Evolutionary conservation across 208 protist species (phyloP).

Genomic region (Acanthamoeba pearcei): DNA sequence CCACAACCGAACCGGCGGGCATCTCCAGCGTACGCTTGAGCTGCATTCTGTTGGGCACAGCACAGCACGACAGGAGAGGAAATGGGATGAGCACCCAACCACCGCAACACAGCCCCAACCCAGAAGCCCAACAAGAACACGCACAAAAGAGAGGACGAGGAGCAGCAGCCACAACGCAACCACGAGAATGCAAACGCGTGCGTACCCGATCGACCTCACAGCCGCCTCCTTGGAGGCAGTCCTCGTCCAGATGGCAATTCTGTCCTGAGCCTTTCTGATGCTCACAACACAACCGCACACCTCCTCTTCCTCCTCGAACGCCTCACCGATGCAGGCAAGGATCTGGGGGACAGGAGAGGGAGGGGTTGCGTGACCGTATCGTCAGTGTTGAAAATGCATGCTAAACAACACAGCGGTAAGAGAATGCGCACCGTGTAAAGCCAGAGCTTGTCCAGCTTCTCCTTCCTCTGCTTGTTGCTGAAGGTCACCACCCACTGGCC

Average conservation of each 20-base stretch:
- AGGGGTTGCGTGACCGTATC: no score
- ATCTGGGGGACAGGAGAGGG: constrained; percentile 5
- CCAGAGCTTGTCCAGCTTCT: constrained; percentile 78
- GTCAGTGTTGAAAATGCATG: neutral
- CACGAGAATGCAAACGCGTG: constrained; percentile 11
- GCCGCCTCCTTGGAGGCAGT: constrained; percentile 75
- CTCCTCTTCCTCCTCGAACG: constrained; percentile 84
- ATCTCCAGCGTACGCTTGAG: constrained; percentile 64
- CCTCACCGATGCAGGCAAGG: constrained; percentile 85
- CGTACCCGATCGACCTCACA: constrained; percentile 79
- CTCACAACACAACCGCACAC: constrained; percentile 85
- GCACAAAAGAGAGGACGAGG: constrained; percentile 35
- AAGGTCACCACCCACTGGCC: constrained; percentile 89
- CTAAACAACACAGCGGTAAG: neutral
- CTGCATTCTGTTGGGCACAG: neutral
- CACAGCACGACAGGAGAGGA: neutral
- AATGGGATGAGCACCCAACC: neutral
- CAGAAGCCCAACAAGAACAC: neutral
- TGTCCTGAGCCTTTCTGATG: constrained; percentile 80
- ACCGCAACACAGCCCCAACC: no score
- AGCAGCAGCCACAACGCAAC: neutral
- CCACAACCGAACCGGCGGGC: constrained; percentile 4
- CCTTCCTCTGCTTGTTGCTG: constrained; percentile 64
- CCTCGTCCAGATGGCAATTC: constrained; percentile 86
- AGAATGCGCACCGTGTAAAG: constrained; percentile 67